A percentile compares a stretch with the other conserved stretches of the same genome.
Conservation (phyloP, 805 yeast species). For the Nakazawaea ambrosiae region DNA sequence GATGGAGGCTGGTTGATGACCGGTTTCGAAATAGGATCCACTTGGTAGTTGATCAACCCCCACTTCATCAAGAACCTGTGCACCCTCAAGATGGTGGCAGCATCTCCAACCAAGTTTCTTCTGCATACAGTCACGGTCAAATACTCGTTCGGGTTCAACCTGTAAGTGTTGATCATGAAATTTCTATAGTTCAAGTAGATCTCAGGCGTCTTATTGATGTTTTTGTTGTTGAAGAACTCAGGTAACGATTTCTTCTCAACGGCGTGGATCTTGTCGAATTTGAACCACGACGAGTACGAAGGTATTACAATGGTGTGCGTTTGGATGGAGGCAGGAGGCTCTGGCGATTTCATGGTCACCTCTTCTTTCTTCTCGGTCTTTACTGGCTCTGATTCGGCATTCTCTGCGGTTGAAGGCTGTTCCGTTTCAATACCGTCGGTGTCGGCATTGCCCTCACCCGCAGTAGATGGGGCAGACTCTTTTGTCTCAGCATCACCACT, state of each 20-base stretch:
- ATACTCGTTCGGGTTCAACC: constrained; percentile 86
- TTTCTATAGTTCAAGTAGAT: constrained; percentile 78
- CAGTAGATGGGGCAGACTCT: no score
- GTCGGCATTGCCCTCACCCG: no score
- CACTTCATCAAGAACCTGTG: constrained; percentile 81
- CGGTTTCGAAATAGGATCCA: constrained; percentile 71
- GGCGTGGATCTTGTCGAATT: constrained; percentile 60
- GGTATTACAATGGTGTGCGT: constrained; percentile 83
- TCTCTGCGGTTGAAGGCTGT: no score
- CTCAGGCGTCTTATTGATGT: constrained; percentile 73
- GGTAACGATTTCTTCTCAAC: constrained; percentile 83
- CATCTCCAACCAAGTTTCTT: constrained; percentile 87
- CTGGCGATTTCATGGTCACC: constrained; percentile 5
- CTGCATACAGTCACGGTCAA: constrained; percentile 86
- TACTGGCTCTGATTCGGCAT: not conserved
- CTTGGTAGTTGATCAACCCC: constrained; percentile 93
- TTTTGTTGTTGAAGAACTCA: constrained; percentile 63
- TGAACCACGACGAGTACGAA: constrained; percentile 84
- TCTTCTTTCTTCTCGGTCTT: not conserved
- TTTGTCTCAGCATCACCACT: constrained; percentile 15
- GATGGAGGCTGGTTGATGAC: constrained; percentile 63
- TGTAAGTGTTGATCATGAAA: constrained; percentile 81
- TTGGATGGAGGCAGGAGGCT: constrained; percentile 34
- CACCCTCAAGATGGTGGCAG: constrained; percentile 78
- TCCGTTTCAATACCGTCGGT: not conserved